phyloP scores from a whole-genome alignment of 495 filamentous ascomycete species.

The Trichoderma orchidacearum region DNA sequence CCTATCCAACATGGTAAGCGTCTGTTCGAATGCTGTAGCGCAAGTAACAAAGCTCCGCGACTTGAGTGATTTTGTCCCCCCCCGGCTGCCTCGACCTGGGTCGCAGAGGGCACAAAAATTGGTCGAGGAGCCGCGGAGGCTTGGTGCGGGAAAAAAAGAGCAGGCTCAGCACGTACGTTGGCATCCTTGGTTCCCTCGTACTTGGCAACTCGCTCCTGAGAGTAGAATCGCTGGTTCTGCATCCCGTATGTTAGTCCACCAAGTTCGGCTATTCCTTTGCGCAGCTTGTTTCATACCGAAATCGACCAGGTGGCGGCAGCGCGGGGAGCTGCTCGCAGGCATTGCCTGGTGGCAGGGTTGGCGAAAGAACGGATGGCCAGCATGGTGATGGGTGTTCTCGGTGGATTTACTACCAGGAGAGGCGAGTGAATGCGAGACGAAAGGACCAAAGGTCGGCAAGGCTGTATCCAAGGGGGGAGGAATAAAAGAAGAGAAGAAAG shows the following conservation, averaged over 20 bases:
- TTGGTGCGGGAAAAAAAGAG: too few species aligned
- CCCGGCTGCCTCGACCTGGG: background rate
- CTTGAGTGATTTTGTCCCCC: background rate
- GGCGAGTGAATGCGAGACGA: background rate
- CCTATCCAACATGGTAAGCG: slow-evolving; percentile 42
- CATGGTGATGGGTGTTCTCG: slow-evolving; percentile 20
- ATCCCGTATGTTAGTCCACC: background rate
- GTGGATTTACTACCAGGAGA: background rate
- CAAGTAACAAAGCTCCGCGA: background rate
- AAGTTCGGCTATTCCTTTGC: slow-evolving; percentile 8
- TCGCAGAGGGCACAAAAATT: slow-evolving; percentile 1
- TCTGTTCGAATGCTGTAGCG: slow-evolving; percentile 22
- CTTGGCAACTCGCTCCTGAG: slow-evolving; percentile 68
- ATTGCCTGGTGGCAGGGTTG: slow-evolving; percentile 38
- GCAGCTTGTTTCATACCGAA: slow-evolving; percentile 31
- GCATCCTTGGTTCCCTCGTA: slow-evolving; percentile 81
- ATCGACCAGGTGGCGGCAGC: slow-evolving; percentile 24
- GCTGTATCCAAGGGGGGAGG: background rate
- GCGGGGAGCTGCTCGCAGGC: slow-evolving; percentile 29
- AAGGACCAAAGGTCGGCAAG: background rate
- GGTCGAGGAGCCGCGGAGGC: background rate
- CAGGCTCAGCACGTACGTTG: slow-evolving; percentile 46
- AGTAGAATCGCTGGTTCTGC: slow-evolving; percentile 32
- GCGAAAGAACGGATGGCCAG: slow-evolving; percentile 35
- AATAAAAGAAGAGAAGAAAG: background rate